Conservation (phyloP, 2,329 filamentous ascomycete species). For the Hirsutella minnesotensis region DNA sequence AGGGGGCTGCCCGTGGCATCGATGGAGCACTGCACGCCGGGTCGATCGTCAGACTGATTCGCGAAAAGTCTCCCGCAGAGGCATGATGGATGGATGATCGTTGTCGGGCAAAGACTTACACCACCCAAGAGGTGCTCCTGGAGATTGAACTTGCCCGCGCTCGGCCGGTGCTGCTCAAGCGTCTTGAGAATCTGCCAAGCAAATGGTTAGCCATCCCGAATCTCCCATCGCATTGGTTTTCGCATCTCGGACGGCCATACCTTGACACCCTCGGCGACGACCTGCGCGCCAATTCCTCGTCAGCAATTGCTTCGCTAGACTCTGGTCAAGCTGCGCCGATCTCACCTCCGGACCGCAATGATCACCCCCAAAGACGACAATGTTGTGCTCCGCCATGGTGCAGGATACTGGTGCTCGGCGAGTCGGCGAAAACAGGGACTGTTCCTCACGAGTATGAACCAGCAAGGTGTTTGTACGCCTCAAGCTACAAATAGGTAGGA, state of each 20-base stretch:
- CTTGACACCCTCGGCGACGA: conserved; percentile 77
- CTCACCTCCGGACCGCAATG: conserved; percentile 73
- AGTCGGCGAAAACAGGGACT: background rate
- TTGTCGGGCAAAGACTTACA: conserved; percentile 42
- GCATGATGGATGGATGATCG: background rate
- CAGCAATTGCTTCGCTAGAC: conserved; percentile 6
- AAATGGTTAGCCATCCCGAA: background rate
- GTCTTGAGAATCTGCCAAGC: conserved; percentile 58
- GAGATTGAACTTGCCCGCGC: conserved; percentile 71
- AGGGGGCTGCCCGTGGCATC: conserved; percentile 67
- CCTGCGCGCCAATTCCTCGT: conserved; percentile 26
- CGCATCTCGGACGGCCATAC: conserved; percentile 29
- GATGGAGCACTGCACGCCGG: conserved; percentile 61
- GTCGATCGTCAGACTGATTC: background rate
- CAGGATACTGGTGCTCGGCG: background rate
- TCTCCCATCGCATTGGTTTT: background rate
- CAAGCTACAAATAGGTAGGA: background rate
- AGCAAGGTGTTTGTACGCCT: background rate
- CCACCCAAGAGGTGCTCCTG: conserved; percentile 85
- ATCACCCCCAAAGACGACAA: conserved; percentile 74
- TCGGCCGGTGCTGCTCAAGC: conserved; percentile 59
- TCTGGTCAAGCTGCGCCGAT: background rate
- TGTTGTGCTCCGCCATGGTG: conserved; percentile 58
- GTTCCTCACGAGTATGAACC: background rate
- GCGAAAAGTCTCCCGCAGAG: background rate